Conservation (phyloP, 352 stramenopile genomes). For the Pythium folliculosum region DNA sequence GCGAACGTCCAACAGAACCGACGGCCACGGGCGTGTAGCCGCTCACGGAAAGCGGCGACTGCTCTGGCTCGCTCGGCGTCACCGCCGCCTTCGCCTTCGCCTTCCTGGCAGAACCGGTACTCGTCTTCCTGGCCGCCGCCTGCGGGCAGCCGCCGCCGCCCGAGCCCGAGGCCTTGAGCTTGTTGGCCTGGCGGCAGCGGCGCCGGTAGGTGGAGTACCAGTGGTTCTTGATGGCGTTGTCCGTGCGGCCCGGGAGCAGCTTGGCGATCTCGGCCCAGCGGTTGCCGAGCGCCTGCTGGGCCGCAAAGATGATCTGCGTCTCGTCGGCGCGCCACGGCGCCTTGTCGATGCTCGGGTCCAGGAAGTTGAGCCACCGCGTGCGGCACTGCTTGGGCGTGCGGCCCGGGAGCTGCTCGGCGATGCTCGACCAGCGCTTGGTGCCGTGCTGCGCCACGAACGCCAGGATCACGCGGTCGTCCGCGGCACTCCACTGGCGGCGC, state of each 20-base stretch:
- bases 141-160: background rate
- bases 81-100: background rate
- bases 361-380: slow-evolving; percentile 95
- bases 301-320: slow-evolving; percentile 80
- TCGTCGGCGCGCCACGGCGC: slow-evolving; percentile 92
- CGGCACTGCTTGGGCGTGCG: slow-evolving; percentile 97
- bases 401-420: slow-evolving; percentile 90
- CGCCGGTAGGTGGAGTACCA: slow-evolving; percentile 82
- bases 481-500: slow-evolving; percentile 58
- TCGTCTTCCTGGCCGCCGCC: slow-evolving; percentile 1
- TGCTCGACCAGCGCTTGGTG: slow-evolving; percentile 92
- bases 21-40: background rate
- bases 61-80: background rate
- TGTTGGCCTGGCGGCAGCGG: slow-evolving; percentile 56
- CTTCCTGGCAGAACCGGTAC: background rate
- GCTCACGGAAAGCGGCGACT: slow-evolving; percentile 44
- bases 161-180: slow-evolving; percentile 26
- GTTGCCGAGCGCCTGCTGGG: slow-evolving; percentile 88
- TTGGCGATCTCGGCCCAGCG: slow-evolving; percentile 98
- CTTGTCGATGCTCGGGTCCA: slow-evolving; percentile 94
- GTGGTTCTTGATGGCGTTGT: slow-evolving; percentile 89
- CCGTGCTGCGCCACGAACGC: slow-evolving; percentile 72
- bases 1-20: no score
- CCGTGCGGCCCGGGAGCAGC: slow-evolving; percentile 91
- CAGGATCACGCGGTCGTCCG: slow-evolving; percentile 70